Conservation (phyloP, 169 alveolate species). For the Sarcocystis neurona region DNA sequence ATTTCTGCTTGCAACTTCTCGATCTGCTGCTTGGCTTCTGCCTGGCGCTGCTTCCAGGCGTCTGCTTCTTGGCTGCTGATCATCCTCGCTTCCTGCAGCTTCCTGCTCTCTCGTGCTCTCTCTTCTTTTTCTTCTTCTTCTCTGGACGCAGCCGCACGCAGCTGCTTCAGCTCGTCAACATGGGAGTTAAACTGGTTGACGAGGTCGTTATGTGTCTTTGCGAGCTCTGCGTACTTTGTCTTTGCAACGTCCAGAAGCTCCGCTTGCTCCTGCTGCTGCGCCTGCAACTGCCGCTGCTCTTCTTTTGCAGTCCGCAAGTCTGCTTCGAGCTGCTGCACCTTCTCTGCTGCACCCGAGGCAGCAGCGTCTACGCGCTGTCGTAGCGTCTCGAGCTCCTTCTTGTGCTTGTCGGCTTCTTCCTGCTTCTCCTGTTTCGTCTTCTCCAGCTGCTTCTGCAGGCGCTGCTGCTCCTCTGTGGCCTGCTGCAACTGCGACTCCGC, state of each 20-base stretch:
- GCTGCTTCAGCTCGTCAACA: conserved; percentile 44
- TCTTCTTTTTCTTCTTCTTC: conserved; percentile 48
- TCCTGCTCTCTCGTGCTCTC: neutral
- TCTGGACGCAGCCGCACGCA: conserved; percentile 17
- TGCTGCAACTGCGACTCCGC: too few species aligned
- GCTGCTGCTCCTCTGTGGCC: conserved; percentile 19
- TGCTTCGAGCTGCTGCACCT: conserved; percentile 16
- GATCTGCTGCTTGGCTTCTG: neutral
- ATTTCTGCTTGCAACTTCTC: conserved; percentile 8
- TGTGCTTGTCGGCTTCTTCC: conserved; percentile 30
- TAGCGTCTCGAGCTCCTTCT: conserved; percentile 18
- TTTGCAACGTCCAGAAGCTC: conserved; percentile 41
- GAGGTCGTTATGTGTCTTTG: conserved; percentile 42
- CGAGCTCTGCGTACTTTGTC: conserved; percentile 53
- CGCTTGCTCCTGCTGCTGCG: conserved; percentile 6
- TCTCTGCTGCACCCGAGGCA: conserved; percentile 12
- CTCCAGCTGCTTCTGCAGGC: conserved; percentile 26
- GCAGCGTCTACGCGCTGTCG: conserved; percentile 1
- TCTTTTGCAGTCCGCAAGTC: conserved; percentile 29
- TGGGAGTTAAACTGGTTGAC: conserved; percentile 50
- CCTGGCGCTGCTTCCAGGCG: conserved; percentile 4
- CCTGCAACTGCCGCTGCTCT: conserved; percentile 11
- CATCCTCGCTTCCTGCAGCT: neutral
- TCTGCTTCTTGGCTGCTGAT: neutral
- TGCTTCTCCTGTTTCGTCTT: conserved; percentile 2